phyloP scores from a whole-genome alignment of 306 rosid genomes.

The Prunus dulcis region DNA sequence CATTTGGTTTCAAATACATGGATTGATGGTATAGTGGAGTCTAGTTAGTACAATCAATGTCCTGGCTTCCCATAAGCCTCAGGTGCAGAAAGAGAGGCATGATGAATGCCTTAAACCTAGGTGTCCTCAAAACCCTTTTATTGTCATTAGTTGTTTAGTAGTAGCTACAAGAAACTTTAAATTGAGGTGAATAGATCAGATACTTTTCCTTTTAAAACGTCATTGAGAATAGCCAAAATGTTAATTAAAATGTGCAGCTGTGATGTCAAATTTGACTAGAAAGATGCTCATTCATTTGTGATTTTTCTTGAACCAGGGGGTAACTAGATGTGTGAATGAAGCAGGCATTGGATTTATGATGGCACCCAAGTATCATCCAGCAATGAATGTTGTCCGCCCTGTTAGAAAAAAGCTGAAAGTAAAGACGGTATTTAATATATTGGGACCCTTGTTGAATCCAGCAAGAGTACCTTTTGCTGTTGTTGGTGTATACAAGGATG shows the following conservation, averaged over 20 bases:
- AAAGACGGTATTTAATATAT: constrained; percentile 77
- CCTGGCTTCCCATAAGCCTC: neutral
- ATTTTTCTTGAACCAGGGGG: constrained; percentile 53
- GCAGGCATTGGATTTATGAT: constrained; percentile 95
- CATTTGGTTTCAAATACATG: neutral
- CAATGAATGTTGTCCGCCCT: constrained; percentile 80
- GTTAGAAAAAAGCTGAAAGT: constrained; percentile 77
- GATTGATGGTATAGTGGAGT: neutral
- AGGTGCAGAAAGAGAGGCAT: neutral
- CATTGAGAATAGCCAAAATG: neutral
- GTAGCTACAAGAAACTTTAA: neutral
- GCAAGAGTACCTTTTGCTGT: constrained; percentile 85
- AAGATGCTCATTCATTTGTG: constrained; percentile 9
- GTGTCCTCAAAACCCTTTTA: too few relatives aligned
- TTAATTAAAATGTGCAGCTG: neutral
- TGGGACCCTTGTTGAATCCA: constrained; percentile 97
- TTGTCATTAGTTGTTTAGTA: too few relatives aligned
- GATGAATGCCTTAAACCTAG: neutral
- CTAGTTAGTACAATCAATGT: neutral
- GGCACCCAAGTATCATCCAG: constrained; percentile 87
- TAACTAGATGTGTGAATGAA: constrained; percentile 65
- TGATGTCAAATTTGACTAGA: neutral
- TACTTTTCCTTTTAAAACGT: too few relatives aligned
- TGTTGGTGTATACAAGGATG: constrained; percentile 85
- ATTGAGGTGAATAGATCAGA: neutral